Percentiles rank a stretch among this genome's conserved stretches.
Conservation (phyloP, 164 flowering plant species). For the Akebia trifoliata region DNA sequence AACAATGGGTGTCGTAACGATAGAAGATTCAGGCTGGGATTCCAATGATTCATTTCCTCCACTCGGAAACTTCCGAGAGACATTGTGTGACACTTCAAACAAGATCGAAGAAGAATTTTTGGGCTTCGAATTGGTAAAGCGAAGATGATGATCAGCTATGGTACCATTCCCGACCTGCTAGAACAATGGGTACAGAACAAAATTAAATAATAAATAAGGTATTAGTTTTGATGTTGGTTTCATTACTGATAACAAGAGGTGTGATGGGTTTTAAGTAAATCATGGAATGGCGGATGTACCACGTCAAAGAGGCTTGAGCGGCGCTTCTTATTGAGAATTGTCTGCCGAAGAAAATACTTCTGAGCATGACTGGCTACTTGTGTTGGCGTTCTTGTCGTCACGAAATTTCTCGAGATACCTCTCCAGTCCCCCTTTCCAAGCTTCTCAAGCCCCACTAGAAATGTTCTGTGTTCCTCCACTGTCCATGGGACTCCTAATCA, state of each 20-base stretch:
- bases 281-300: constrained; percentile 30
- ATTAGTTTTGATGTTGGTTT: neutral
- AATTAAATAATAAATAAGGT: neutral
- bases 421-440: constrained; percentile 94
- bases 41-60: constrained; percentile 12
- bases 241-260: neutral
- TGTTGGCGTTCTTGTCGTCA: constrained; percentile 73
- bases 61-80: constrained; percentile 9
- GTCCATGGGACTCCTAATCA: constrained; percentile 79
- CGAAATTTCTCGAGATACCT: constrained; percentile 74
- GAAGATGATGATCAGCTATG: neutral
- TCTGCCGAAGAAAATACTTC: constrained; percentile 71
- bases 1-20: neutral
- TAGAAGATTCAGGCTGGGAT: constrained; percentile 6
- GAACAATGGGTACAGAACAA: neutral
- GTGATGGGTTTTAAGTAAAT: neutral
- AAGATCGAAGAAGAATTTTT: constrained; percentile 7
- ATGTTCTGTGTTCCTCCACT: constrained; percentile 69
- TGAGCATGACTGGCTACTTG: constrained; percentile 98
- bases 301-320: constrained; percentile 84
- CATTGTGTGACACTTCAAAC: neutral
- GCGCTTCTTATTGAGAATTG: constrained; percentile 50
- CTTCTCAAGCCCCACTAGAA: constrained; percentile 67
- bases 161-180: constrained; percentile 28
- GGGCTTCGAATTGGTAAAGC: constrained; percentile 6